Base-by-base conservation (phyloP, 805 yeast species). In the Saccharomycopsis guyanensis region DNA sequence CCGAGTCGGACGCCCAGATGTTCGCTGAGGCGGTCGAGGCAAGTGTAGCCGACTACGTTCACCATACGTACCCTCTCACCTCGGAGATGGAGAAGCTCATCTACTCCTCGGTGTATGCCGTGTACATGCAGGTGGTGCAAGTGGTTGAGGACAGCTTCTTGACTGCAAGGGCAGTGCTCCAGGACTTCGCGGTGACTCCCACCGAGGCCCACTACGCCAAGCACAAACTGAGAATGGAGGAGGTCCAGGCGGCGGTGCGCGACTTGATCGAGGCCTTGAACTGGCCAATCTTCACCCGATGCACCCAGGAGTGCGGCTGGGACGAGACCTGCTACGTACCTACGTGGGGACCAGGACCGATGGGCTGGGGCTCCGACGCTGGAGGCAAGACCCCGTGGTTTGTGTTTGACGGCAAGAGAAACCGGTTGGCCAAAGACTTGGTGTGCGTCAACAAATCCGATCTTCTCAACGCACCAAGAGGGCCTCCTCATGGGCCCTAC, bases 331-430 rank as follows among this genome's bases (percentile, higher is more conserved):
- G 83, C 52, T 76, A 66, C 46, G 68, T 75, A 13, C 82, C 82
- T 1, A 71, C 80, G 0, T 76, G 82, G 82, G 83, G 71, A 0
- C 82, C 82, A 2, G 62, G 72, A 0, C 80, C 80, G 3, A 38
- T 75, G 20, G 72, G 74, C 29, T 25, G 29, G 29, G 29, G 29
- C 10, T 7, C 6, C 29, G 10, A 10, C 10, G 29, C 29, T 6
- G n/a, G n/a, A n/a, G n/a, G n/a, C n/a, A 6, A 25, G 10, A 7
- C 10, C 10, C 29, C 29, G 29, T 25, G 29, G 29, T 25, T 25
- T 25, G 29, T 25, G 29, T 25, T 25, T 25, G 29, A 25, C 10
- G 29, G 29, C 6, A 25, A 25, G 29, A 25, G 29, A 25, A 10
- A 25, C 29, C 29, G 29, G 10, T 10, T 25, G 10, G 6, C 29